Evolutionary conservation across 1,284 basidiomycete species (phyloP), one percentile per base, ranked within the genome.

Genomic region (Wallemia hederae): DNA sequence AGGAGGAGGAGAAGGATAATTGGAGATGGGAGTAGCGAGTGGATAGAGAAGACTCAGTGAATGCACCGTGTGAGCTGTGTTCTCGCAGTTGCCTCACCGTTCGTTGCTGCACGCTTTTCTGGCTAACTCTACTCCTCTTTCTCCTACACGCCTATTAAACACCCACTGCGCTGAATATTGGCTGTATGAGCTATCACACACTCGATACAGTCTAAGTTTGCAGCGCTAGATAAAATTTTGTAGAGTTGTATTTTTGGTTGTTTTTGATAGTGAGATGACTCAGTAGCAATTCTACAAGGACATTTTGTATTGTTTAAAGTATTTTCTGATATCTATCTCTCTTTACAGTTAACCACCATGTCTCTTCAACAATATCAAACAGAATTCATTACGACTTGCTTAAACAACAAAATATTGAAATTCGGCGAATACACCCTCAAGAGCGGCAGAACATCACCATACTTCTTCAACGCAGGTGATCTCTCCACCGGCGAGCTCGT

Each of bases 391-490:
- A 27, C 56, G 24, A 58, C 56, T 3, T 58, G 56, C 25, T n/a
- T 58, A 2, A 24, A 9, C 2, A 26, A 28, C 24, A n/a, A n/a
- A 17, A 58, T 58, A 58, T 79, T 97, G 66, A 83, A 86, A 68
- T 92, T 96, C 69, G 86, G 91, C 61, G 75, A 81, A 9, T 94
- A 94, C 71, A 84, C 82, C 1, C 77, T 94, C 62, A 98, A 98
- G 76, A 91, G 87, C 31, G 92, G 92, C 65, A 81, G 86, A 34
- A 73, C 78, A 62, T 94, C 90, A 15, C 92, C 92, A 1, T 97
- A 97, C 74, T 97, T 97, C 71, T 91, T 96, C 78, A 96, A 97
- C 69, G 87, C 88, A 0, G 87, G 88, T 9, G 76, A 86, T 14
- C 76, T 98, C 64, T 88, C 83, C 70, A 82, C 83, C 2, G 87